Evolutionary conservation across 768 basidiomycete genomes (phyloP).

Genomic region (Collybiopsis luxurians): DNA sequence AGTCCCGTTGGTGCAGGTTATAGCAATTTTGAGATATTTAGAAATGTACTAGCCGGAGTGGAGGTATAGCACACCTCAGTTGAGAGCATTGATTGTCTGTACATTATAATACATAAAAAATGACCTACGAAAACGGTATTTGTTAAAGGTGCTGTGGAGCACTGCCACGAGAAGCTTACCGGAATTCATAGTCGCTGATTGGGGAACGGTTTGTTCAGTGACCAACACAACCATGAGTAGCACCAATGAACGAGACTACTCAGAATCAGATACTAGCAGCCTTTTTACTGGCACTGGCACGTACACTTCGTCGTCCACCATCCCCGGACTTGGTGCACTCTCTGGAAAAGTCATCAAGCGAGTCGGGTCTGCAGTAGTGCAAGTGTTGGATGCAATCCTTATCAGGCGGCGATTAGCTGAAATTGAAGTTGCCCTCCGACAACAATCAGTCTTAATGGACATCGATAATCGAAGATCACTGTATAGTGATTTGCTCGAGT

Average conservation of each 20-base stretch:
- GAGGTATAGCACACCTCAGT: too few relatives aligned
- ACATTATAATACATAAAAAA: too few relatives aligned
- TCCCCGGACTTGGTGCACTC: not conserved
- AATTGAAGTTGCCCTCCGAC: not conserved
- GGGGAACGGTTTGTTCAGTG: too few relatives aligned
- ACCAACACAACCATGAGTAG: too few relatives aligned
- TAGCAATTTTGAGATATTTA: conserved; percentile 21
- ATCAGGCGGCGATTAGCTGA: not conserved
- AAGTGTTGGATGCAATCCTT: not conserved
- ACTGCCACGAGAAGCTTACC: too few relatives aligned
- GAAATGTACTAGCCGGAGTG: conserved; percentile 12
- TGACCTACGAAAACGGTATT: too few relatives aligned
- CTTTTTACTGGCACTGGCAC: too few relatives aligned
- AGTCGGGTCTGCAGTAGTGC: not conserved
- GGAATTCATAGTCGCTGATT: too few relatives aligned
- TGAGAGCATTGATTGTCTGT: too few relatives aligned
- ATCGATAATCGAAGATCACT: not conserved
- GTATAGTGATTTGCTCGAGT: not conserved
- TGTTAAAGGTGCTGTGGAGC: too few relatives aligned
- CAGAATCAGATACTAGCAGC: too few relatives aligned
- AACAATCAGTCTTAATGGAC: not conserved
- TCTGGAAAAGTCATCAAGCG: not conserved
- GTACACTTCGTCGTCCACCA: not conserved
- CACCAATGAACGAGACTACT: too few relatives aligned
- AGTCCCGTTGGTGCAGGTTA: conserved; percentile 9